Base-by-base conservation (phyloP, 2,329 filamentous ascomycete genomes). In the Cercospora sesami region DNA sequence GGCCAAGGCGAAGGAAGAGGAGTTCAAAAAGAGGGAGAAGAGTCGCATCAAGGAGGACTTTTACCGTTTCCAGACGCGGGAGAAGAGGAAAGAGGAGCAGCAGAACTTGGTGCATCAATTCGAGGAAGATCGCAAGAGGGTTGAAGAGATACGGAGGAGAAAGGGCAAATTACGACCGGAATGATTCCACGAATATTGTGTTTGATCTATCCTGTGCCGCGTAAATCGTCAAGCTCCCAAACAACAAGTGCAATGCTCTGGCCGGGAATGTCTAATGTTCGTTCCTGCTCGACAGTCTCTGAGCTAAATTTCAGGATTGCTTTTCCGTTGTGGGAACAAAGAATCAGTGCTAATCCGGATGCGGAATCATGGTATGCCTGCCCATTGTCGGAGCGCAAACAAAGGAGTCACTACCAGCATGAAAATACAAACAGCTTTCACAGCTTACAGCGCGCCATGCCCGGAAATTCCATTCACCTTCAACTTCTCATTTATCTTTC, bases 31-130 rank as follows among this genome's bases (percentile, higher is more conserved):
- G 77, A 83, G 81, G 64, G 79, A 86, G 81, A 88, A 86, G 82
- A 86, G 85, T 76, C 84, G 86, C 69, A 87, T 89, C 64, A 82
- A 88, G 72, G 86, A 87, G 63, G 89, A 91, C 77, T 95, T 96
- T 79, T 96, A 96, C 80, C 85, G 91, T 65, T 96, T 94, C 85
- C 92, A 96, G 85, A 86, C 87, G 74, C 83, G 92, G 60, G 91
- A 96, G 83, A 89, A 87, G 83, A 88, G 88, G 81, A 95, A 95
- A 84, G 87, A 88, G 75, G 86, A 89, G 74, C 90, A 93, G 79
- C 83, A 86, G 53, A 86, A 90, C 74, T 78, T 95, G 78, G 80
- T 91, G 72, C 88, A 83, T 80, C 84, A 85, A 76, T 96, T 95
- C 78, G 90, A 93, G 76, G 73, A 73, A 59, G 72, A 75, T 63